Conservation (phyloP, 805 yeast genomes). For the Ogataea chonburiensis region DNA sequence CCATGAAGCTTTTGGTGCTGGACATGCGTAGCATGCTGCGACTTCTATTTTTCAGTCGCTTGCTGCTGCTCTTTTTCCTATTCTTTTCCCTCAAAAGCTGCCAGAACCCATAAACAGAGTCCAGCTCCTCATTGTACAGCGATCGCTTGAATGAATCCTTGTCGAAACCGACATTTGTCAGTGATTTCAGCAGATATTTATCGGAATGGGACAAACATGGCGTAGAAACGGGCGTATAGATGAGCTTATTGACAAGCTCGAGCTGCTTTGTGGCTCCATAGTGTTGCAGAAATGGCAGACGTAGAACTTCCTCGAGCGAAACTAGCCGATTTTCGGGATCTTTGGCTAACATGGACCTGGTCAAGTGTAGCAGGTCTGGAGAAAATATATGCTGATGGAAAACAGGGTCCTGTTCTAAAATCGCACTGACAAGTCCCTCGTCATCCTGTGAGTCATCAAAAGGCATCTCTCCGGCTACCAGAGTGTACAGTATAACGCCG, state of each 20-base stretch:
- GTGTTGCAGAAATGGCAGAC: conserved; percentile 48
- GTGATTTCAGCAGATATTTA: conserved; percentile 54
- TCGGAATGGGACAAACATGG: conserved; percentile 50
- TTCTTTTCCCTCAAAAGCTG: conserved; percentile 55
- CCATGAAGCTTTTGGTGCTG: conserved; percentile 27
- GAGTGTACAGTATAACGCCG: conserved; percentile 84
- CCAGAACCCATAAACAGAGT: conserved; percentile 74
- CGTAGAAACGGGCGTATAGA: conserved; percentile 34
- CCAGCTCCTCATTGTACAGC: conserved; percentile 59
- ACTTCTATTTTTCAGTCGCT: conserved; percentile 24
- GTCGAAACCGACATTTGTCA: conserved; percentile 64
- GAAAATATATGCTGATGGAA: conserved; percentile 42
- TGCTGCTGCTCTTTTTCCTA: conserved; percentile 40
- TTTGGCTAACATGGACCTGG: conserved; percentile 59
- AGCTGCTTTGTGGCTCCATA: conserved; percentile 42
- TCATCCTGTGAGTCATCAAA: conserved; percentile 72
- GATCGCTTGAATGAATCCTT: conserved; percentile 56
- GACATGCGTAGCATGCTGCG: conserved; percentile 33
- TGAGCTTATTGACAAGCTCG: conserved; percentile 38
- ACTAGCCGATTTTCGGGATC: conserved; percentile 63
- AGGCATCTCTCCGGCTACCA: conserved; percentile 86
- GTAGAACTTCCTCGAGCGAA: conserved; percentile 48
- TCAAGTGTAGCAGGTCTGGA: conserved; percentile 50
- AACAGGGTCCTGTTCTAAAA: conserved; percentile 63
- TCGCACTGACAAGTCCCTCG: conserved; percentile 58